Percentiles rank a stretch among this genome's conserved stretches.
phyloP scores from a whole-genome alignment of 345 rosid genomes.

The Noccaea caerulescens region DNA sequence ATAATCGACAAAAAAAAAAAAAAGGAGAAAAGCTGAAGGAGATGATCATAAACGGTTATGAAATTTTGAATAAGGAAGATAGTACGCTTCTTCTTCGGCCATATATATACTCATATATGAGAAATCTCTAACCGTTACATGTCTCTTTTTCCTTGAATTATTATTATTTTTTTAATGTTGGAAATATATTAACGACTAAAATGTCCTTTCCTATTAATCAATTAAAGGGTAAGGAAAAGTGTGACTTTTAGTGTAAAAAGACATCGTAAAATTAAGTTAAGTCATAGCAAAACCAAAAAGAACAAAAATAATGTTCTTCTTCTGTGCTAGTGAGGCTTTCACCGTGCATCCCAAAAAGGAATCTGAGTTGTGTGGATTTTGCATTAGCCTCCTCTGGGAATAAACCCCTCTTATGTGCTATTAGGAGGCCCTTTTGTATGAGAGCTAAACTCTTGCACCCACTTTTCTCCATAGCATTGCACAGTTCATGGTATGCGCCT shows the following conservation, averaged over 20 bases:
- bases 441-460: conserved; percentile 67
- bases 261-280: not conserved
- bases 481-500: conserved; percentile 65
- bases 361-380: conserved; percentile 1
- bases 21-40: no score
- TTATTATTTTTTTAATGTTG: no score
- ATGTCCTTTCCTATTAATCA: no score
- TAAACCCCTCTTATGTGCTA: conserved; percentile 37
- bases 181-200: no score
- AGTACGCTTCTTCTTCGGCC: no score
- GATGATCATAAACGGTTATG: no score
- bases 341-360: not conserved
- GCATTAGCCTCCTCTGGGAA: conserved; percentile 2
- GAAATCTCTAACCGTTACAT: no score
- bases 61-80: no score
- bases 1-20: no score
- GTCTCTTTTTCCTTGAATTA: no score
- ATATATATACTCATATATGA: no score
- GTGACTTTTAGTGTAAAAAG: not conserved
- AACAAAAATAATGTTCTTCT: not conserved
- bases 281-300: not conserved
- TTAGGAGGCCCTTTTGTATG: conserved; percentile 70
- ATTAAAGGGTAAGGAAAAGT: not conserved
- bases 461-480: conserved; percentile 63
- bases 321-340: conserved; percentile 8